Base-by-base conservation (phyloP, 2,329 filamentous ascomycete species). In the Talaromyces sp. region DNA sequence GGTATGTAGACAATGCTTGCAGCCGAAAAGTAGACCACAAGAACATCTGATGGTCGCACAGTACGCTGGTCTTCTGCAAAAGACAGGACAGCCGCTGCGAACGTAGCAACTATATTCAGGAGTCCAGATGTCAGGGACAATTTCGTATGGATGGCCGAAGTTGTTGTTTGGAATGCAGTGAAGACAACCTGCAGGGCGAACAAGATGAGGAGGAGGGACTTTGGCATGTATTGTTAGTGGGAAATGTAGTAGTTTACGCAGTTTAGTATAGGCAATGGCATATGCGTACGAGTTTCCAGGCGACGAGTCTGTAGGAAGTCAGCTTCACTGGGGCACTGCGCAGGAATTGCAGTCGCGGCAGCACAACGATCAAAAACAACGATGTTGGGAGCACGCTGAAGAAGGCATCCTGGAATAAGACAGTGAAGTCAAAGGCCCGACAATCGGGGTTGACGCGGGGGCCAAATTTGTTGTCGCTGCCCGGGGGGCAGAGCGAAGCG, bases 331-430 rank as follows among this genome's bases (percentile, higher is more conserved):
- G 67, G 60, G 33, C 69, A 41, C 9, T 33, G 2, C 43, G 43
- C 8, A 57, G 54, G 13, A 25, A 35, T 48, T 28, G 53, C 17
- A 56, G 54, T 2, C 54, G 31, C 41, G 35, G 22, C 13, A 15
- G 33, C 35, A 51, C 11, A 31, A 57, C 3, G 11, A 73, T 53
- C 48, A 75, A 61, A 35, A 75, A 68, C 45, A 77, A 59, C 2
- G 65, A 59, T 43, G 73, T 63, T 19, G 75, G 75, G 9, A 74
- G 59, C 19, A 74, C 66, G 10, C 65, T 64, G 45, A 77, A 65
- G 37, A 78, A 71, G 5, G 68, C 67, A 57, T 78, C 75, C 60
- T 78, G 74, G 58, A 78, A 78, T 11, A 78, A 66, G 45, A 77
- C 66, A 31, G 75, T 75, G 60, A 78, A 78, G 57, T 78, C 76